Evolutionary conservation across 257 asterid genomes (phyloP), one percentile per base, ranked within the genome.

Genomic region (Catharanthus roseus): DNA sequence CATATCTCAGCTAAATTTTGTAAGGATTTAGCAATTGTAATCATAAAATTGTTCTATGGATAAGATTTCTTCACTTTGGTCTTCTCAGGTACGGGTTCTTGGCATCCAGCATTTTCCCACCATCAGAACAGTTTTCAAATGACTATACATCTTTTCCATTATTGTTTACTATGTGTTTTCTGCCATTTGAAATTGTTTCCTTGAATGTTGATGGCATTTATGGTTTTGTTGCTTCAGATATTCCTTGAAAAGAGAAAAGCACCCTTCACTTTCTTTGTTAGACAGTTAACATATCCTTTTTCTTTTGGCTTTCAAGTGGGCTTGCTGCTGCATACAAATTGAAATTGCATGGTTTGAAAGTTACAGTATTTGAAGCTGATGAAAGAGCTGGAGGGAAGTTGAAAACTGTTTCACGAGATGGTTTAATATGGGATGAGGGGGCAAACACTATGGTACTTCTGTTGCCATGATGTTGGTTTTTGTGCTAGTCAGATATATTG

Each of bases 251-350:
- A 24, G 23, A 33, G 41, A 60, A 60, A 39, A 24, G n/a, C 38
- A 33, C 19, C 13, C 7, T 34, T 68, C 12, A 19, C 7, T 47
- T n/a, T 47, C 39, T 67, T 21, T 33, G 18, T 45, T 53, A 9
- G 4, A 36, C 42, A 69, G 33, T 15, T 42, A 47, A 31, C 31
- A 50, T 70, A 31, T n/a, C 51, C 47, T 31, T 28, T 69, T 16
- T 49, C 29, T 36, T 42, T 55, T 54, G 65, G 60, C 34, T 39
- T 74, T 77, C 76, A 68, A 92, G 98, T 84, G 97, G 98, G 68
- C 86, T 93, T 74, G 89, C 98, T 72, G 98, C 97, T 71, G 98
- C 98, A 23, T 89, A 87, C 87, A 93, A 88, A 88, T 72, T 93
- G 85, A 89, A 87, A 82, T 69, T 80, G 63, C 87, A 86, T 54